Conservation (phyloP, 257 asterid genomes). For the Ajuga chamaepitys region DNA sequence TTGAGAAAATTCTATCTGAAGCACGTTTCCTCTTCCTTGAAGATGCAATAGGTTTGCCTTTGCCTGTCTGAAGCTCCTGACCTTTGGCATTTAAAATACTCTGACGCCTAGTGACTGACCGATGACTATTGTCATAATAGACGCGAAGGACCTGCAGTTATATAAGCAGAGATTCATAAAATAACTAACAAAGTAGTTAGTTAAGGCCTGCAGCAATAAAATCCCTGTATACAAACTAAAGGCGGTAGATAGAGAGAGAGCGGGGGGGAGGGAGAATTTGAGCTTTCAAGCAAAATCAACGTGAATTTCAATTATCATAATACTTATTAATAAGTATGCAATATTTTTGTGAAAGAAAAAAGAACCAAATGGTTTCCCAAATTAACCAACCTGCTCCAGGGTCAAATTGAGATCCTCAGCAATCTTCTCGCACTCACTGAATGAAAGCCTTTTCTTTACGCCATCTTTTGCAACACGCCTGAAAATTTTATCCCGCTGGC, state of each 20-base stretch:
- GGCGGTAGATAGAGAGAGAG: no score
- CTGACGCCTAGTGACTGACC: conserved; percentile 32
- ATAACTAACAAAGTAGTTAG: conserved; percentile 2
- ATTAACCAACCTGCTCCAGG: conserved; percentile 71
- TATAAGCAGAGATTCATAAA: conserved; percentile 9
- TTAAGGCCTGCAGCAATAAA: conserved; percentile 6
- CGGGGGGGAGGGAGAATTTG: background rate
- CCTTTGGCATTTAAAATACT: conserved; percentile 35
- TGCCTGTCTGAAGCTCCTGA: conserved; percentile 23
- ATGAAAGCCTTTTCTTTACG: conserved; percentile 58
- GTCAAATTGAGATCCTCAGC: conserved; percentile 82
- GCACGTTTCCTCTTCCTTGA: conserved; percentile 48
- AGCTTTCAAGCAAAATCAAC: background rate
- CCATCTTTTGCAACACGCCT: conserved; percentile 47
- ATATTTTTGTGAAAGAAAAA: background rate
- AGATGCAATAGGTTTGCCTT: conserved; percentile 23
- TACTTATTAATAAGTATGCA: background rate
- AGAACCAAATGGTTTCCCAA: conserved; percentile 11
- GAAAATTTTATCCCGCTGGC: conserved; percentile 67
- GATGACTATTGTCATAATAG: conserved; percentile 59
- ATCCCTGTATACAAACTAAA: background rate
- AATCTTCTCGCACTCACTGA: conserved; percentile 61
- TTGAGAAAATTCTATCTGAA: conserved; percentile 30
- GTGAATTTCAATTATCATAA: conserved; percentile 1
- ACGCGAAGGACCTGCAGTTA: conserved; percentile 75